Base-by-base conservation (phyloP, 371 early-diverging fungal genomes). In the Entomophthora muscae region DNA sequence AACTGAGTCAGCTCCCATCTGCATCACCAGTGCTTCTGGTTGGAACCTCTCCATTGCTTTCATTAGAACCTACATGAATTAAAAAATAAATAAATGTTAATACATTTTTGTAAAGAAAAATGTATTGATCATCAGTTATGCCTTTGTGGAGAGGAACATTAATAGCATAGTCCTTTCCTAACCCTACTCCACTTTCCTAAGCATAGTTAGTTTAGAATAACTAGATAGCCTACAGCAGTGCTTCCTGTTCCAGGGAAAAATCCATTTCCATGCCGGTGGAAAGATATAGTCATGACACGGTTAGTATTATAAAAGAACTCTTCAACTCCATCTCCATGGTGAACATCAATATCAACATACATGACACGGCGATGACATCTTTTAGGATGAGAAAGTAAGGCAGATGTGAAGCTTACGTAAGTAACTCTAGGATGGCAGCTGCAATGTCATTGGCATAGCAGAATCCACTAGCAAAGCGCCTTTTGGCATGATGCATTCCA, bases 91-190 rank as follows among this genome's bases (percentile, higher is more conserved):
- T 42, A 17, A 17, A 5, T 78, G 71, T 77, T 70, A 96, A 85
- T 28, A 96, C 80, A 5, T 95, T 89, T 66, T 88, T 82, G 74
- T 98, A 99, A 12, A 99, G 81, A 61, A 73, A 75, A 66, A 81
- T 71, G 73, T 98, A 99, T 22, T 88, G 82, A 31, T 83, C 88
- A 75, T 99, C 99, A 67, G 95, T 91, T 59, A 99, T 95, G 12
- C 93, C 99, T 67, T 95, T 94, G 64, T 93, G 86, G 56, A 99
- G 69, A 22, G 99, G 99, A 52, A 98, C 88, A 72, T 99, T 99
- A 30, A 98, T 89, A 0, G 97, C 78, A 71, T 95, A 94, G 64
- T 91, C 78, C 67, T 86, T 88, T 53, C 99, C 99, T 61, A 81
- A 75, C 23, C 85, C 91, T 51, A 82, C 73, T 31, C 93, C 93